Evolutionary conservation across 2,329 filamentous ascomycete species (phyloP).

Genomic region (Leptographium radiaticola): DNA sequence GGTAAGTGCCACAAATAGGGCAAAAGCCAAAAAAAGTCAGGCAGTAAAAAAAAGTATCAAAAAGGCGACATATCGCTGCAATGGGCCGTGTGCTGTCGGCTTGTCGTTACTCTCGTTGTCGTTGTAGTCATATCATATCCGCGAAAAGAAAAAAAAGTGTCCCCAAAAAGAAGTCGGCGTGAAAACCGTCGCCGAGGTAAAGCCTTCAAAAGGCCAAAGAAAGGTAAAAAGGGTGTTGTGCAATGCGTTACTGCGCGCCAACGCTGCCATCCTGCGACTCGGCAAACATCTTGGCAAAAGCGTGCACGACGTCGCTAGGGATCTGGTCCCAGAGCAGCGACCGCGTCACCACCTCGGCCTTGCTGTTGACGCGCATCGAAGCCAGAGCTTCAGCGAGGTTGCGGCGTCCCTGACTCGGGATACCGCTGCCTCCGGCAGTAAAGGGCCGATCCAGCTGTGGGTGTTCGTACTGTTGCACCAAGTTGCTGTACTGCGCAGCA

Average conservation of each 20-base stretch:
- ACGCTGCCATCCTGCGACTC: slow-evolving; percentile 40
- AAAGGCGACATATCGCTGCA: neutral
- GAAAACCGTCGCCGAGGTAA: neutral
- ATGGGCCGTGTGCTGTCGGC: neutral
- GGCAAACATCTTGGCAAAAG: slow-evolving; percentile 84
- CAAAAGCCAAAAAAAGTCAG: slow-evolving; percentile 10
- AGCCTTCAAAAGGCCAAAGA: slow-evolving; percentile 14
- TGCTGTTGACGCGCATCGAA: slow-evolving; percentile 59
- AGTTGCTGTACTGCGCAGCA: slow-evolving; percentile 74
- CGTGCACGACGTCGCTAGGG: slow-evolving; percentile 77
- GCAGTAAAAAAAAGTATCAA: slow-evolving; percentile 19
- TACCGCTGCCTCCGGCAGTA: neutral
- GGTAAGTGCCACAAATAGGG: slow-evolving; percentile 7
- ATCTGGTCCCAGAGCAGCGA: slow-evolving; percentile 92
- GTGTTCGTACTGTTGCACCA: slow-evolving; percentile 34
- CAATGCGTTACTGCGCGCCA: slow-evolving; percentile 2
- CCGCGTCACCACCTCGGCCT: slow-evolving; percentile 84
- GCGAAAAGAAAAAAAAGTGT: neutral
- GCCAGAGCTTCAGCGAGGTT: slow-evolving; percentile 72
- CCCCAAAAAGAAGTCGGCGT: neutral
- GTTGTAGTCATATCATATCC: slow-evolving; percentile 5
- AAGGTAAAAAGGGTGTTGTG: slow-evolving; percentile 6
- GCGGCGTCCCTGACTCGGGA: slow-evolving; percentile 51
- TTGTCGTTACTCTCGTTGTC: neutral
- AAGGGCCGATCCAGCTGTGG: slow-evolving; percentile 16